A percentile compares a stretch with the other conserved stretches of the same genome.
phyloP scores from a whole-genome alignment of 345 rosid species.

The Lumnitzera racemosa region DNA sequence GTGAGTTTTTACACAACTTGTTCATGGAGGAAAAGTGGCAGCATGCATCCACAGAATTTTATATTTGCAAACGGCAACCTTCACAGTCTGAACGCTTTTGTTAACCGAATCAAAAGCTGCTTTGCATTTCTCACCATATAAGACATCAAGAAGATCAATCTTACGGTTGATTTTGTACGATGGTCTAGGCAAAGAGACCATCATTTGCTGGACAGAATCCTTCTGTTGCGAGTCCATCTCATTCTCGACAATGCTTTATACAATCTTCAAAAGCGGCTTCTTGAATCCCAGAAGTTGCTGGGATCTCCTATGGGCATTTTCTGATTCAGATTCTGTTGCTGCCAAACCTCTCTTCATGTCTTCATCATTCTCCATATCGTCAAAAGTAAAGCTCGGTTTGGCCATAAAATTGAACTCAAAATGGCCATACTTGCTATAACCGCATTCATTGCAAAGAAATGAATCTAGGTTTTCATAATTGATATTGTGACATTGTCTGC shows the following conservation, averaged over 20 bases:
- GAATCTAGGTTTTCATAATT: conserved; percentile 97
- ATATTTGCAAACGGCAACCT: too few species aligned
- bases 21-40: too few species aligned
- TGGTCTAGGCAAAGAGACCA: conserved; percentile 97
- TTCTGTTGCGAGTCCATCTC: conserved; percentile 99
- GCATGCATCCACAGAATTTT: too few species aligned
- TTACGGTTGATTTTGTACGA: conserved; percentile 96
- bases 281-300: conserved; percentile 98
- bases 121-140: conserved; percentile 98
- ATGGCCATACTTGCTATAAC: conserved; percentile 96
- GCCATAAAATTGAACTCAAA: conserved; percentile 99
- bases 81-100: conserved; percentile 73
- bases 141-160: conserved; percentile 95
- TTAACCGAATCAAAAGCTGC: conserved; percentile 99
- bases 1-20: too few species aligned
- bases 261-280: conserved; percentile 96
- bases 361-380: conserved; percentile 96
- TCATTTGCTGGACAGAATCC: conserved; percentile 99
- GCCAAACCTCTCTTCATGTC: conserved; percentile 98
- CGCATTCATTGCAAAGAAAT: conserved; percentile 97
- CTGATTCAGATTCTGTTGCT: conserved; percentile 95
- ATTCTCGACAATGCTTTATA: conserved; percentile 94
- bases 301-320: conserved; percentile 98
- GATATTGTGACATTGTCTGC: conserved; percentile 99
- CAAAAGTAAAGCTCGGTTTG: conserved; percentile 94